Evolutionary conservation across 768 basidiomycete genomes (phyloP), one percentile per base, ranked within the genome.

Genomic region (Lepiota subincarnata): DNA sequence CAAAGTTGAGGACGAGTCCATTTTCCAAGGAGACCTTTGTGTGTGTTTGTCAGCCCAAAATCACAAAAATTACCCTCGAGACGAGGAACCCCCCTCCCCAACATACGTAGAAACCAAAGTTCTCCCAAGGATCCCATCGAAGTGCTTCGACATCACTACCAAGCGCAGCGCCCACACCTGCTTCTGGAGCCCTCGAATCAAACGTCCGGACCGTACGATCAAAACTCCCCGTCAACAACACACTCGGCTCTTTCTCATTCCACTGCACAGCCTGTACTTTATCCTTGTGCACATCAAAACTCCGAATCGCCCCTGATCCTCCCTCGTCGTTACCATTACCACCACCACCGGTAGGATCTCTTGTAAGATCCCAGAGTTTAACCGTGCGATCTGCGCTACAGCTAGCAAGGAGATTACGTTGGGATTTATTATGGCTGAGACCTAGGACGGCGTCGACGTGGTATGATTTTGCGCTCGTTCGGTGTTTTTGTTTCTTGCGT

Each of bases 241-340:
- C 92, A 7, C 87, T 89, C 16, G 95, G 90, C 57, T 97, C 88
- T 50, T 79, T 77, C 28, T 83, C 79, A 66, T 97, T 97, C 97
- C 97, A 99, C 62, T 94, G 88, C 6, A 99, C 92, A 2, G 90
- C 84, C 70, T 98, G 95, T 19, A 99, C 91, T 73, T 96, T 98
- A 69, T 97, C 94, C 65, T 84, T 89, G 67, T 94, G 92, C 26
- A 87, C 76, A 58, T 80, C 75, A 69, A 95, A 98, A 60, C 87
- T 93, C 55, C 92, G 79, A 61, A 98, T 81, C 19, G 95, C 95
- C 13, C 79, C 82, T 55, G 70, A 73, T 55, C 71, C 64, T n/a
- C n/a, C n/a, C n/a, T n/a, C n/a, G n/a, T n/a, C n/a, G n/a, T n/a
- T n/a, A n/a, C n/a, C n/a, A n/a, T n/a, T n/a, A 48, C 82, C 73